Evolutionary conservation across 495 filamentous ascomycete species (phyloP).

Genomic region (Rhypophila decipiens): DNA sequence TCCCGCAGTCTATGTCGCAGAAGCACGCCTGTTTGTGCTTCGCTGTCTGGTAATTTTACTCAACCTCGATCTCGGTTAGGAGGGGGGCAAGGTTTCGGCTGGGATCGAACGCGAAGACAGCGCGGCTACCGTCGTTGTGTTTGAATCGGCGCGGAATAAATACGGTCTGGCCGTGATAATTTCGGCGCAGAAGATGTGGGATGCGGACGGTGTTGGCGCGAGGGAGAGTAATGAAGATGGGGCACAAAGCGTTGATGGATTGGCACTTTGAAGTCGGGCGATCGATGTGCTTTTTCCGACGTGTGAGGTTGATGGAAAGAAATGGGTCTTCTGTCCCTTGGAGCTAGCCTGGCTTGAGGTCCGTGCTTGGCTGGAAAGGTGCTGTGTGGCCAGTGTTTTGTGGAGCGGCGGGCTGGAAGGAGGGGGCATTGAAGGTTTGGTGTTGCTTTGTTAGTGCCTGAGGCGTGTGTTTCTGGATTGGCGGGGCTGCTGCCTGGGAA

Average conservation of each 20-base stretch:
- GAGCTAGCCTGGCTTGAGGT: slow-evolving; percentile 14
- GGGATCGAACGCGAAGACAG: slow-evolving; percentile 1
- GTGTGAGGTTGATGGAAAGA: slow-evolving; percentile 29
- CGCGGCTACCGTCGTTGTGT: no score
- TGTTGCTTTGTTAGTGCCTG: slow-evolving; percentile 1
- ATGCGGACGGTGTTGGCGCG: slow-evolving; percentile 4
- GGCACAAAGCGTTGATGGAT: slow-evolving; percentile 15
- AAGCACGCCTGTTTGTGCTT: neutral
- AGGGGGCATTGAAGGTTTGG: no score
- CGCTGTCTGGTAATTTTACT: no score
- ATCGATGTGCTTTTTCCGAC: slow-evolving; percentile 22
- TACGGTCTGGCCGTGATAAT: no score
- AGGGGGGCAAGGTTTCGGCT: slow-evolving; percentile 3
- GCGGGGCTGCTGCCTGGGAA: slow-evolving; percentile 13
- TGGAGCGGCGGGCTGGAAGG: no score
- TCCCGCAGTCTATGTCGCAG: neutral
- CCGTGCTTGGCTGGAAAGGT: slow-evolving; percentile 9
- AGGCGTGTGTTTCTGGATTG: neutral
- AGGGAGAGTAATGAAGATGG: slow-evolving; percentile 6
- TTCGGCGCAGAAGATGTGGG: neutral
- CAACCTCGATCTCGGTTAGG: neutral
- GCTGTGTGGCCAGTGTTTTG: neutral
- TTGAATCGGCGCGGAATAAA: no score
- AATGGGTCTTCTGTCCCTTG: slow-evolving; percentile 18
- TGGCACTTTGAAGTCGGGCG: slow-evolving; percentile 8